Evolutionary conservation across 2,329 filamentous ascomycete species (phyloP), one percentile per base, ranked within the genome.

Genomic region (Trichoderma sp.): DNA sequence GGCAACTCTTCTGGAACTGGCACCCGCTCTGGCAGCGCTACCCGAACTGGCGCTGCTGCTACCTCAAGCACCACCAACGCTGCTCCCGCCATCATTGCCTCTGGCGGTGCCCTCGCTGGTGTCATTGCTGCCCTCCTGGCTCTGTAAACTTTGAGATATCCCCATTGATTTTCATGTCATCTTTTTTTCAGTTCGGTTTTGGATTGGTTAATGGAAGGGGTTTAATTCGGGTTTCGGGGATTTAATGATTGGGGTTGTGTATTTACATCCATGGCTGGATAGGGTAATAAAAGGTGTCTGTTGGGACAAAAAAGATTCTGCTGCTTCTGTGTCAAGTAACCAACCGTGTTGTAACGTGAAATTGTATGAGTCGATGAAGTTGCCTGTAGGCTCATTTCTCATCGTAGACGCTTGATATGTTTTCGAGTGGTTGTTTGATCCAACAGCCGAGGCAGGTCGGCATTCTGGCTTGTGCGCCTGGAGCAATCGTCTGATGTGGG

Each of bases 71-170:
- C 77, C 75, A 69, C 76, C 75, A 75, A 76, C 75, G 75, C 76
- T 27, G 78, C 78, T 60, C 63, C 79, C 29, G 76, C 72, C 45
- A 27, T 76, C 3, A 74, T 76, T 53, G 78, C 74, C 50, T 85
- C 87, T 38, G 84, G 85, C 29, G 85, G 84, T 27, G 86, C 86
- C 45, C 69, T 89, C 21, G 76, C 89, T 72, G 89, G 87, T 77
- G 82, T 89, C 75, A 29, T 87, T 29, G 88, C 85, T 78, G 89
- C 88, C 75, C 78, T 90, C 77, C 78, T 89, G 74, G 87, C 87
- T 79, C 80, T 90, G 80, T 91, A 88, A 86, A 80, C 76, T 75
- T 31, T 64, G 66, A 62, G 35, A 60, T 60, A 53, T 75, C 29
- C 67, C 27, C 27, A 6, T 16, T 38, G 24, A 45, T 16, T 66